Base-by-base conservation (phyloP, 2,329 filamentous ascomycete species). In the Ceratocystis colombiana region DNA sequence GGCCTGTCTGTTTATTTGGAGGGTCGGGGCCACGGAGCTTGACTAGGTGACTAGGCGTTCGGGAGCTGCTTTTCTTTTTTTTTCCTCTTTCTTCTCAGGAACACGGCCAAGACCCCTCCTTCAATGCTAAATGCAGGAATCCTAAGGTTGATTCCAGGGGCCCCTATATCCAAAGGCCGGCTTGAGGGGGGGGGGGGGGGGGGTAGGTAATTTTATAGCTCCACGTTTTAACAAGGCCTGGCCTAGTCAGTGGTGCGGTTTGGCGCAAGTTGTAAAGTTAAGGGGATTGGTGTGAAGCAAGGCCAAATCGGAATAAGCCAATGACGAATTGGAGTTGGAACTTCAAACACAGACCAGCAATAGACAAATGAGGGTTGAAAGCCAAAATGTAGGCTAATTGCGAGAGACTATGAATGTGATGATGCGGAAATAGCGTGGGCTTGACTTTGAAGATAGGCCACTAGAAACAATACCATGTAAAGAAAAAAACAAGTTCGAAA, bases 21-120 rank as follows among this genome's bases (percentile, higher is more conserved):
- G 66, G 59, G 48, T 61, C 22, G 44, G 41, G 55, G 46, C 45
- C 15, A 30, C 46, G 59, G 37, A 22, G 28, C 57, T 62, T 22
- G 55, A 59, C 55, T 37, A 59, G 55, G 25, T 22, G 55, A 59
- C 55, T 37, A 59, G 55, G 25, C 55, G 28, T 59, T 59, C 55
- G 28, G 55, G 55, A 12, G 59, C 46, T 62, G 28, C 59, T 48
- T 57, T 53, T 55, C 30, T 62, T 57, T 66, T 28, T 41, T 41
- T 15, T 41, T 4, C 37, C 37, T 41, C 10, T 41, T 15, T 12
- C 37, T 41, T 22, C 44, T 59, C 62, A 64, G 63, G 53, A 67
- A 62, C 55, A 62, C 62, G 62, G 64, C 55, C 62, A 61, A 63
- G 66, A 63, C 66, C 64, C 66, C 66, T 67, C 62, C 66, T 67